Evolutionary conservation across 257 asterid species (phyloP).

Genomic region (Lithospermum erythrorhizon): DNA sequence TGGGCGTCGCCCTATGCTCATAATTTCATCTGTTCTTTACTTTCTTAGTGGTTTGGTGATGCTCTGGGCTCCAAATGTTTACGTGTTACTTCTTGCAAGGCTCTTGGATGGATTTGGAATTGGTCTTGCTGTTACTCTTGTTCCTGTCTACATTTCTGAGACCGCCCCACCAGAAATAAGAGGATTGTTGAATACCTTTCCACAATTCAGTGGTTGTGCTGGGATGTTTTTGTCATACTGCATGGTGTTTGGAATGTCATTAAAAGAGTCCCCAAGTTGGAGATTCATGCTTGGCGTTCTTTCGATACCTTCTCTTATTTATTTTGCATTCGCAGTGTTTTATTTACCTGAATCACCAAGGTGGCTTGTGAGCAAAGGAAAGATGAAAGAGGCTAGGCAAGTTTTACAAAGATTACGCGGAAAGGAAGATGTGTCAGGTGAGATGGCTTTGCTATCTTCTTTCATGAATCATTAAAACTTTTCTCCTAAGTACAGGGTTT

Average conservation of each 20-base stretch:
- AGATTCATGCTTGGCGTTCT: conserved; percentile 94
- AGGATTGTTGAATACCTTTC: conserved; percentile 70
- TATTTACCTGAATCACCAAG: conserved; percentile 95
- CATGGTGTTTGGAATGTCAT: conserved; percentile 88
- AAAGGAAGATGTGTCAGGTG: conserved; percentile 82
- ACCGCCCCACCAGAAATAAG: conserved; percentile 92
- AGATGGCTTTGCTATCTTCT: background rate
- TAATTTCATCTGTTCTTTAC: conserved; percentile 64
- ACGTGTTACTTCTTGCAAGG: conserved; percentile 72
- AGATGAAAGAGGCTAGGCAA: conserved; percentile 66
- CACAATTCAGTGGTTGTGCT: conserved; percentile 82
- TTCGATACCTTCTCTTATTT: conserved; percentile 66
- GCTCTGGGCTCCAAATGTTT: conserved; percentile 88
- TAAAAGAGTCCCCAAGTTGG: conserved; percentile 72
- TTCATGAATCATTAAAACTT: background rate
- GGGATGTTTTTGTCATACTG: conserved; percentile 89
- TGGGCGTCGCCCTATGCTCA: conserved; percentile 94
- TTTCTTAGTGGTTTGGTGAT: conserved; percentile 77
- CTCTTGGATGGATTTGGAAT: conserved; percentile 89
- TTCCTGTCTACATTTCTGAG: conserved; percentile 90
- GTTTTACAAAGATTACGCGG: conserved; percentile 80
- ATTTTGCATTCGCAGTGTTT: conserved; percentile 45
- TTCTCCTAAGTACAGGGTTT: background rate
- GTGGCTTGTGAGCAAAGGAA: conserved; percentile 93
- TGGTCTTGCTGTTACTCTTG: conserved; percentile 87